Base-by-base conservation (phyloP, 768 basidiomycete genomes). In the Lactarius deliciosus region DNA sequence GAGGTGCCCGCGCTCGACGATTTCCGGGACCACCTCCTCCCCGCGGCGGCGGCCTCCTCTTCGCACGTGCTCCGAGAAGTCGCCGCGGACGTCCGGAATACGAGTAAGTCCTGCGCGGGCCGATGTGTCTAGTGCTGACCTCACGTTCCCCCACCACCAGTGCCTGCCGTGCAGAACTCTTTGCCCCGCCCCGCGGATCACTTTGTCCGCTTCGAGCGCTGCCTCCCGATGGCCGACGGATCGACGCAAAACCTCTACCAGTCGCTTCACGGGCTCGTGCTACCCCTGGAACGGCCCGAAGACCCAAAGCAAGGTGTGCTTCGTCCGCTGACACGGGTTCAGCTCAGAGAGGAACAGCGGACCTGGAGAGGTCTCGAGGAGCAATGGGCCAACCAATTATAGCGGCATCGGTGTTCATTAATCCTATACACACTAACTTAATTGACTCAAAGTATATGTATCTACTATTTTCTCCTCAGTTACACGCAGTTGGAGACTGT, bases 21-120 rank as follows among this genome's bases (percentile, higher is more conserved):
- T 25, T 64, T 68, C 32, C 32, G 66, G 45, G 57, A 63, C 6
- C 58, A 60, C 28, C 41, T 64, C 40, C 50, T 64, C 28, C 66
- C 66, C 25, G 25, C 63, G 0, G 63, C 66, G 1, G 58, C 62
- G 25, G 41, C 32, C 5, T 56, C 57, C 7, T 64, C 66, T 1
- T 43, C 58, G 0, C 58, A 18, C 2, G 57, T 36, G 13, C 58
- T 68, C 6, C 34, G 50, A 9, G 41, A 56, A 1, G 57, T 64
- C 10, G 28, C 20, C 13, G 15, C 13, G 9, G 53, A 56, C 22
- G 34, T 68, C 20, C 22, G 7, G 20, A 47, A 8, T 5, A 60
- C 3, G 36, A 25, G 66, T 64, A 20, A 40, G 66, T 34, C n/a
- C 9, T 13, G 7, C 0, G 0, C 16, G 9, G 5, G n/a, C 18